phyloP scores from a whole-genome alignment of 2,329 filamentous ascomycete species.

The Hypomyces rosellus region DNA sequence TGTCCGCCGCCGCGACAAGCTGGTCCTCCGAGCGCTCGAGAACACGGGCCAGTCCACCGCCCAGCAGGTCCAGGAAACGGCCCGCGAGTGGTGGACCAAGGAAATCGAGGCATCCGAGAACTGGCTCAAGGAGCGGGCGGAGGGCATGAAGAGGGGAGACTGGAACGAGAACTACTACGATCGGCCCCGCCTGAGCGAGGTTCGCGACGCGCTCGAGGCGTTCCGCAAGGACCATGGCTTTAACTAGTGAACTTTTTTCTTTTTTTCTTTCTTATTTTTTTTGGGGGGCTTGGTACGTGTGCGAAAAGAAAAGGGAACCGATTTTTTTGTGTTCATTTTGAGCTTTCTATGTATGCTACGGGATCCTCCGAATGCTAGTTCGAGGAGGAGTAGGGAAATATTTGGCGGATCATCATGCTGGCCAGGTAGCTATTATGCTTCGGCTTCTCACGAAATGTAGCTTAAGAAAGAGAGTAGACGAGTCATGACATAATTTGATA shows the following conservation, averaged over 20 bases:
- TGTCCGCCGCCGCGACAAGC: conserved; percentile 37
- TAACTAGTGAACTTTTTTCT: neutral
- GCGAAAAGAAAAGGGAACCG: no score
- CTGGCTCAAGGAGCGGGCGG: conserved; percentile 38
- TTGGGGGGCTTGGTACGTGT: no score
- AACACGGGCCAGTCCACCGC: conserved; percentile 28
- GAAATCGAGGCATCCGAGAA: conserved; percentile 43
- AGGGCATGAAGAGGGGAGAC: conserved; percentile 31
- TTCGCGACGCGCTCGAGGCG: conserved; percentile 26
- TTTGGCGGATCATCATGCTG: no score
- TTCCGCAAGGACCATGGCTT: conserved; percentile 18
- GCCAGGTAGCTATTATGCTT: no score
- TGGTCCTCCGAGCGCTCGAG: conserved; percentile 36
- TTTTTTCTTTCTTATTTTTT: neutral
- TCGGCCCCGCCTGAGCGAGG: conserved; percentile 41
- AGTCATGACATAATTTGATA: no score
- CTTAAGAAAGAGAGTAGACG: neutral
- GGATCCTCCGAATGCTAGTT: no score
- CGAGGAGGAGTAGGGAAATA: no score
- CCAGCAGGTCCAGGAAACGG: conserved; percentile 30
- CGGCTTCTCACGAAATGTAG: neutral
- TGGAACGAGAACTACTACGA: conserved; percentile 48
- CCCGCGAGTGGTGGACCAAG: conserved; percentile 41
- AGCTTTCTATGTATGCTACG: no score
- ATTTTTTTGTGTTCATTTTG: no score